Base-by-base conservation (phyloP, 306 rosid genomes). In the Prunus mongolica region DNA sequence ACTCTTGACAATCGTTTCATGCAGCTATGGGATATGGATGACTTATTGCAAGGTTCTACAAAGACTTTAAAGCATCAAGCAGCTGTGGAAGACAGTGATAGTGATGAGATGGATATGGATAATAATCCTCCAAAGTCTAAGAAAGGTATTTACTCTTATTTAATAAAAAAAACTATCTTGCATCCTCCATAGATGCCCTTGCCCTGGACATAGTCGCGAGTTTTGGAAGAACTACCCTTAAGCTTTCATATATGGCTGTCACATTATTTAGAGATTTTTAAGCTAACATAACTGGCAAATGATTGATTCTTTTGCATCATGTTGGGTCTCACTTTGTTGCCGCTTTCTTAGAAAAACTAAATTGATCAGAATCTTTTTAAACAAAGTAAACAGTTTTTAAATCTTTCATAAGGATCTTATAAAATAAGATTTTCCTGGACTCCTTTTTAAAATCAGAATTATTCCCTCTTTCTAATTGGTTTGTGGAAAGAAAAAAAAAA, bases 21-120 rank as follows among this genome's bases (percentile, higher is more conserved):
- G 73, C 90, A 92, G 97, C 81, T 89, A 62, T 92, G 97, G 97
- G 90, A 92, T 76, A 70, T 92, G 88, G 89, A 92, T 84, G 86
- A 78, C 52, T 24, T 88, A 68, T 81, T 92, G 75, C 89, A 87
- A 87, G 83, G 66, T 24, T 72, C 90, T 52, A 76, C 74, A 67
- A 78, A 65, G 65, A 45, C 87, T 47, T 67, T 44, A 60, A 70
- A 65, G 71, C 82, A 57, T 65, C 81, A 85, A 77, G 79, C 76
- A 58, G 78, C 69, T 38, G 76, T 11, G 3, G 44, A 32, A 50
- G 88, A 80, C 69, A 83, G 78, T 15, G 88, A 88, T 41, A 65
- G 71, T 32, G 89, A 90, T 76, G 91, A 83, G 44, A 90, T 92
- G 96, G 93, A 88, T 71, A 64, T 80, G 38, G 96, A 89, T 75